Conservation (phyloP, 345 rosid genomes). For the Sonneratia caseolaris region DNA sequence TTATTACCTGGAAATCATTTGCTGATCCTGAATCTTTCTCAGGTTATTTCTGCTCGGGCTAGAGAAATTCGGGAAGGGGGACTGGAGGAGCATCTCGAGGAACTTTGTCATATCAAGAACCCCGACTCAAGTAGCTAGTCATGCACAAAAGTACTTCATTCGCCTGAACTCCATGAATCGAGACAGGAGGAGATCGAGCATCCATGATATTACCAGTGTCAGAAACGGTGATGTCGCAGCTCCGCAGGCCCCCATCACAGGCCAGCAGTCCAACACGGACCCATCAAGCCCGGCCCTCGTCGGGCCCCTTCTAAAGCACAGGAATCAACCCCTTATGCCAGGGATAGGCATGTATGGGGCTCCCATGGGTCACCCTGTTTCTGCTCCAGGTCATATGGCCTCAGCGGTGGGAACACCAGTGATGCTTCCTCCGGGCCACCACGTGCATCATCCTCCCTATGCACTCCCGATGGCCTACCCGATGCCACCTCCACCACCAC, state of each 20-base stretch:
- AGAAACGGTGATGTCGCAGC: constrained; percentile 40
- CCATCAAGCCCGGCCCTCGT: constrained; percentile 16
- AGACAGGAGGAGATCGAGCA: constrained; percentile 84
- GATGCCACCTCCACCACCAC: constrained; percentile 28
- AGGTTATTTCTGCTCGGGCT: constrained; percentile 84
- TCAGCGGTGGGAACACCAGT: constrained; percentile 87
- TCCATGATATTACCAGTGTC: constrained; percentile 77
- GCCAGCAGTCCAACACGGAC: constrained; percentile 42
- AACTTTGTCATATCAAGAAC: constrained; percentile 83
- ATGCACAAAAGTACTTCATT: constrained; percentile 90
- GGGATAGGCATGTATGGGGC: constrained; percentile 68
- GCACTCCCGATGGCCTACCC: constrained; percentile 61
- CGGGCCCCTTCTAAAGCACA: constrained; percentile 35
- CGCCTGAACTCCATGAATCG: constrained; percentile 73
- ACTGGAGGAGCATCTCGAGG: constrained; percentile 96
- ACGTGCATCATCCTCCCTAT: constrained; percentile 56
- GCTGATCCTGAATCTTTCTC: constrained; percentile 5
- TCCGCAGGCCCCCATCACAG: constrained; percentile 51
- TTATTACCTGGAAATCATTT: background rate
- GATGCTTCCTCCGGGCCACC: constrained; percentile 74
- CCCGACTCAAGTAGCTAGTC: constrained; percentile 93
- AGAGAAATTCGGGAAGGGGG: constrained; percentile 92
- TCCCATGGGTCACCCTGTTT: constrained; percentile 62
- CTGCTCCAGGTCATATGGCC: constrained; percentile 60
- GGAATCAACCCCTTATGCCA: constrained; percentile 39